Evolutionary conservation across 148 eudicot genomes (phyloP).

Genomic region (Pharnaceum exiguum): DNA sequence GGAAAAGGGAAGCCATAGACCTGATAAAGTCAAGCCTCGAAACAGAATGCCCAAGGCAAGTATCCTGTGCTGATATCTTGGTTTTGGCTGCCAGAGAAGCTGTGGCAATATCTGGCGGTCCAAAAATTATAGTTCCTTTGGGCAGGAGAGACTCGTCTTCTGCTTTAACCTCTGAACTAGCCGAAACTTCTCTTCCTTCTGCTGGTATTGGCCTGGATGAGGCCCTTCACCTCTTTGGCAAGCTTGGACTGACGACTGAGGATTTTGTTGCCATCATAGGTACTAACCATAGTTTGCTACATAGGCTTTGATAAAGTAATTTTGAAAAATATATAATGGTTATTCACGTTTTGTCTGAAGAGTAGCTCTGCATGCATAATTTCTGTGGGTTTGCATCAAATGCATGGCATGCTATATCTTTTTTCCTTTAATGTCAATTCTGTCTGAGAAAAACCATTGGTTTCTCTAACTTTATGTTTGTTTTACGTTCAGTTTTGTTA

Average conservation of each 20-base stretch:
- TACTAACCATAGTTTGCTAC: constrained; percentile 7
- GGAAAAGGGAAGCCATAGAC: constrained; percentile 24
- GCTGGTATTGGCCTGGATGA: constrained; percentile 25
- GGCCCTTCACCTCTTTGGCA: constrained; percentile 21
- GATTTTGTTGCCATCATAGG: constrained; percentile 32
- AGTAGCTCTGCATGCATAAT: too few relatives aligned
- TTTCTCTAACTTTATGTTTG: too few relatives aligned
- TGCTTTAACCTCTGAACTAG: constrained; percentile 13
- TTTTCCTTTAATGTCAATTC: too few relatives aligned
- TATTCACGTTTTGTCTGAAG: too few relatives aligned
- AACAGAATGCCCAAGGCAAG: constrained; percentile 20
- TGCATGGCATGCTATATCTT: too few relatives aligned
- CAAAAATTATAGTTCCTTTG: constrained; percentile 21
- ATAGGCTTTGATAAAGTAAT: too few relatives aligned
- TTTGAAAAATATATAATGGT: too few relatives aligned
- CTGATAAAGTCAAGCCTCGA: constrained; percentile 17
- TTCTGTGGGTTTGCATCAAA: too few relatives aligned
- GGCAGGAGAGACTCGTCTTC: constrained; percentile 30
- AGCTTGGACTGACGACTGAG: constrained; percentile 22
- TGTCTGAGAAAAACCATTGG: too few relatives aligned
- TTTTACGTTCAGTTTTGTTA: too few relatives aligned
- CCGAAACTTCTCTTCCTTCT: constrained; percentile 28
- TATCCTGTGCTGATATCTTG: constrained; percentile 28
- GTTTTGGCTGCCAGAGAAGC: constrained; percentile 31
- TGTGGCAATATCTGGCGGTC: constrained; percentile 27